Base-by-base conservation (phyloP, 345 rosid genomes). In the Gossypium rotundifolium region DNA sequence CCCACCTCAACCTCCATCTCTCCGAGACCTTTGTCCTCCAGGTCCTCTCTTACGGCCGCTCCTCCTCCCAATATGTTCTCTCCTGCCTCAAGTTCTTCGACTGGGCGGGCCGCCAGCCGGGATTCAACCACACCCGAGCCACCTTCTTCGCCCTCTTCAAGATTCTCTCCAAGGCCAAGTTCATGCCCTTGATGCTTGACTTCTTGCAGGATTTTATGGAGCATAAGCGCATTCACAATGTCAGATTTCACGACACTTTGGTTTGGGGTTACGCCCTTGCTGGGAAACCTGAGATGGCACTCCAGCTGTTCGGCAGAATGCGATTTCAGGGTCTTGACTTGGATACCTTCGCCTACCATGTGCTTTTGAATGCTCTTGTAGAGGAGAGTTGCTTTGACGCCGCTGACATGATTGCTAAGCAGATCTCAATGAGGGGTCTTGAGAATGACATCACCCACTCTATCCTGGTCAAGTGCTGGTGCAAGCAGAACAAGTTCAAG, bases 51-150 rank as follows among this genome's bases (percentile, higher is more conserved):
- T 80, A 91, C 61, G 90, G 88, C 17, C 80, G 71, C 20, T 46
- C 76, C 77, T 33, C 52, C 49, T 64, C 62, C 63, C 40, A 76
- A 10, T 88, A 87, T 38, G 83, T 93, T 51, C 81, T 88, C 14
- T 82, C 90, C 8, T 93, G 98, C 71, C 85, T 95, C 75, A 86
- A 84, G 74, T 91, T 95, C 88, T 93, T 91, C 80, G 99, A 91
- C 54, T 95, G 99, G 99, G 97, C 91, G 2, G 96, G 96, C 18
- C 87, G 82, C 12, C 98, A 91, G 70, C 83, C 75, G 0, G 86
- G 88, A 2, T 95, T 84, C 52, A 45, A 65, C 61, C 99, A 91
- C 71, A 85, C 96, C 2, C 89, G 89, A 2, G 83, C 81, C 23
- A 89, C 97, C 7, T 91, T 81, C 71, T 79, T 85, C 25, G 93